Conservation (phyloP, 2,329 filamentous ascomycete genomes). For the Verticillium alfalfae region DNA sequence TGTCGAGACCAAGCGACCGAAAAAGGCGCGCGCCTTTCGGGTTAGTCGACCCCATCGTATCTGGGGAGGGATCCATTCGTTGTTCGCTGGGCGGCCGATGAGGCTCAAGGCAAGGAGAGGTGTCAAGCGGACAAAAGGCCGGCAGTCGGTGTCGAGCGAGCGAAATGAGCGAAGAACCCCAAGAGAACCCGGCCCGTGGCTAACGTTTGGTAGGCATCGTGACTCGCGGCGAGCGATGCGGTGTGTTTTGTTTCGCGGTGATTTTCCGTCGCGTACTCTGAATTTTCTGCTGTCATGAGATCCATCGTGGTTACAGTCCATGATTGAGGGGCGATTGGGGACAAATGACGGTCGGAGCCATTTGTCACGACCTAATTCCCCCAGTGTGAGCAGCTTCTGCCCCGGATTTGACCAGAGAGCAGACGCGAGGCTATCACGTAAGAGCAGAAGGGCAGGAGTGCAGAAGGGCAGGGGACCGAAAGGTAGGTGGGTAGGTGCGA, state of each 20-base stretch:
- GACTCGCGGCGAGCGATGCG: not conserved
- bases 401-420: not conserved
- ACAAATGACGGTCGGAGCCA: not conserved
- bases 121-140: not conserved
- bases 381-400: not conserved
- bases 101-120: not conserved
- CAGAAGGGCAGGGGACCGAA: not conserved
- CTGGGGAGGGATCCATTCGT: not conserved
- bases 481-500: not conserved
- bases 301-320: not conserved
- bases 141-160: not conserved
- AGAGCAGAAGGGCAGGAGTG: not conserved
- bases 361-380: not conserved
- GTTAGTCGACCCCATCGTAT: not conserved
- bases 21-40: not conserved
- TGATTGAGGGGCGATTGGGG: not conserved
- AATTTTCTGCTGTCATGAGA: not conserved
- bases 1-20: not conserved
- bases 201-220: not conserved
- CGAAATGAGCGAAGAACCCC: not conserved
- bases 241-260: not conserved
- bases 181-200: not conserved
- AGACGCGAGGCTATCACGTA: not conserved
- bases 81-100: not conserved
- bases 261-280: not conserved